Percentiles rank a stretch among this genome's conserved stretches.
These are phyloP conservation scores for Dactylellina cionopaga DNA, from an alignment of 2,329 filamentous ascomycete genomes.

Conservation along the genomic window DNA sequence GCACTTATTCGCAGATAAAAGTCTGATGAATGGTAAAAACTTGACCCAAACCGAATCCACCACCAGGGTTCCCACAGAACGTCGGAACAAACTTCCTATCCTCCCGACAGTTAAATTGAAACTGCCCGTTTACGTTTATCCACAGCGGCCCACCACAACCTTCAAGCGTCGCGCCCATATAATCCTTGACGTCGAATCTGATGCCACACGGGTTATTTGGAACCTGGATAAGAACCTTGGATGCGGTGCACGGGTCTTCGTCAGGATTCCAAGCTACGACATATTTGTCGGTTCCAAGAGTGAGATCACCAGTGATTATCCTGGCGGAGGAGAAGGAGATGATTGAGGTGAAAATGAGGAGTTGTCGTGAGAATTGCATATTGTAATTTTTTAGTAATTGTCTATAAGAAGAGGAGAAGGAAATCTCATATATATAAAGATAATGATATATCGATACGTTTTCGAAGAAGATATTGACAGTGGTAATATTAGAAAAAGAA, in stretches of 20 bases:
- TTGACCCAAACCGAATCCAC: slow-evolving; percentile 3
- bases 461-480: no score
- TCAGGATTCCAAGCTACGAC: slow-evolving; percentile 3
- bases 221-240: not conserved
- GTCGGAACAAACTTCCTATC: not conserved
- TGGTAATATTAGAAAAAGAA: no score
- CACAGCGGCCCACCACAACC: slow-evolving; percentile 8
- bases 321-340: not conserved
- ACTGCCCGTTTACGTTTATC: slow-evolving; percentile 2
- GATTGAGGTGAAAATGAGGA: not conserved
- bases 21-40: slow-evolving; percentile 9
- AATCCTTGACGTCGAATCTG: slow-evolving; percentile 7
- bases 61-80: slow-evolving; percentile 8
- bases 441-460: no score
- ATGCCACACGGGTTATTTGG: not conserved
- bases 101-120: not conserved
- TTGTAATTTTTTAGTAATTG: no score
- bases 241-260: not conserved
- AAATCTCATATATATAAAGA: no score
- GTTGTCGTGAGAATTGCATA: not conserved
- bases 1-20: slow-evolving; percentile 9
- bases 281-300: not conserved
- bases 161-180: not conserved
- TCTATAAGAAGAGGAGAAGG: no score
- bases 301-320: slow-evolving; percentile 7